These are phyloP conservation scores for Aspergillus cavernicola DNA, from an alignment of 495 filamentous ascomycete genomes.

Conservation along the genomic window DNA sequence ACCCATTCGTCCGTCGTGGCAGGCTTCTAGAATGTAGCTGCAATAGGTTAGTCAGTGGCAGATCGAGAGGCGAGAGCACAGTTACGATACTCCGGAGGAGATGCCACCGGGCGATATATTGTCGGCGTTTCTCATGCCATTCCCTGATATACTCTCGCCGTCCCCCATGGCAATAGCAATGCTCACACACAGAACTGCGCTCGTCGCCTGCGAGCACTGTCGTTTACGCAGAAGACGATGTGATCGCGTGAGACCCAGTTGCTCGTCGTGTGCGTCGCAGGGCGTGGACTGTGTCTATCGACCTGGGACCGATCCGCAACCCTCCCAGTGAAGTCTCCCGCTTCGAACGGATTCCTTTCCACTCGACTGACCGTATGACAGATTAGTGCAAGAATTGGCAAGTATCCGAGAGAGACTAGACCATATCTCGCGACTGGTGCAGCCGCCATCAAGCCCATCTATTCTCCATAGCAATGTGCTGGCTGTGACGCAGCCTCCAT, in stretches of 20 bases:
- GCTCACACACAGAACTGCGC: background rate
- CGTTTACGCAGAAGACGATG: conserved; percentile 2
- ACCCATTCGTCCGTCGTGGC: too few relatives aligned
- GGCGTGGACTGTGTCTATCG: background rate
- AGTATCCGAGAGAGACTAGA: background rate
- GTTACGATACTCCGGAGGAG: too few relatives aligned
- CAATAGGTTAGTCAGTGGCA: too few relatives aligned
- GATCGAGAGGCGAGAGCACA: too few relatives aligned
- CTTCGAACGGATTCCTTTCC: background rate
- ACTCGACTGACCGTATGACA: background rate
- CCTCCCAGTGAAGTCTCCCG: background rate
- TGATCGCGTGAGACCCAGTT: background rate
- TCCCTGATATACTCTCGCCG: too few relatives aligned
- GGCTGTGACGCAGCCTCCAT: background rate
- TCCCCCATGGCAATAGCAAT: background rate
- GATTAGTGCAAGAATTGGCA: background rate
- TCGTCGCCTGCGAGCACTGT: background rate
- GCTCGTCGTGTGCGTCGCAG: background rate
- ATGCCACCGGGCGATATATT: too few relatives aligned
- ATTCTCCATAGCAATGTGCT: background rate
- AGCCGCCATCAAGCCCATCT: background rate
- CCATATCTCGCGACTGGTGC: background rate
- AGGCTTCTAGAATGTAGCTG: too few relatives aligned
- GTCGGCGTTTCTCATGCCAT: too few relatives aligned
- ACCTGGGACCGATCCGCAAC: background rate